Evolutionary conservation across 2,329 filamentous ascomycete genomes (phyloP), one percentile per base, ranked within the genome.

Genomic region (Fusarium compactum): DNA sequence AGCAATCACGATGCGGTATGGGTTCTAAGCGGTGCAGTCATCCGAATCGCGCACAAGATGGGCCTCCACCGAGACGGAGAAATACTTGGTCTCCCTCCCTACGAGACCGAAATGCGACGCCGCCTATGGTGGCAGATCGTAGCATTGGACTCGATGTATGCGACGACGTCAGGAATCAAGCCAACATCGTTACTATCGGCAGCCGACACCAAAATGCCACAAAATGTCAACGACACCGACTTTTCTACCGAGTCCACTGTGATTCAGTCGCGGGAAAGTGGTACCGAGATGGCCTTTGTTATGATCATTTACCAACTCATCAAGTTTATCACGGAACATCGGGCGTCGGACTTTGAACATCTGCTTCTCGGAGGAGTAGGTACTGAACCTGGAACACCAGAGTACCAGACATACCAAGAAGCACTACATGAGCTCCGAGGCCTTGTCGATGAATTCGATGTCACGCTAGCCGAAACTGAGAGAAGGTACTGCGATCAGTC

Each of bases 61-160:
- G 62, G 62, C 1, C 32, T 65, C 2, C 62, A 65, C 8, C 62
- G 62, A 3, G 62, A 65, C 12, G 62, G 62, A 0, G 62, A 65
- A 15, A 8, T 5, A 11, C 24, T 65, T 0, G 62, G 60, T 0
- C 1, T 65, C 4, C 20, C n/a, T 0, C 62, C 62, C 0, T 65
- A 52, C 3, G 62, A 65, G 1, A 59, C 61, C 6, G 61, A 65
- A 3, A 65, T 65, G 12, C 62, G 62, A 3, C 62, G 62, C 4
- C 52, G 62, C 1, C 32, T 65, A 4, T 65, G 62, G 62, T 65
- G 62, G 62, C 45, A 57, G 5, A 65, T 65, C 9, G 25, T 65
- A 6, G 34, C 58, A 15, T 27, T 65, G 8, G 62, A 65, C n/a
- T 59, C 45, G 2, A 52, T 65, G 62, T 65, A 65, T 14, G 53